Evolutionary conservation across 345 rosid species (phyloP).

Genomic region (Pseudoturritis turrita): DNA sequence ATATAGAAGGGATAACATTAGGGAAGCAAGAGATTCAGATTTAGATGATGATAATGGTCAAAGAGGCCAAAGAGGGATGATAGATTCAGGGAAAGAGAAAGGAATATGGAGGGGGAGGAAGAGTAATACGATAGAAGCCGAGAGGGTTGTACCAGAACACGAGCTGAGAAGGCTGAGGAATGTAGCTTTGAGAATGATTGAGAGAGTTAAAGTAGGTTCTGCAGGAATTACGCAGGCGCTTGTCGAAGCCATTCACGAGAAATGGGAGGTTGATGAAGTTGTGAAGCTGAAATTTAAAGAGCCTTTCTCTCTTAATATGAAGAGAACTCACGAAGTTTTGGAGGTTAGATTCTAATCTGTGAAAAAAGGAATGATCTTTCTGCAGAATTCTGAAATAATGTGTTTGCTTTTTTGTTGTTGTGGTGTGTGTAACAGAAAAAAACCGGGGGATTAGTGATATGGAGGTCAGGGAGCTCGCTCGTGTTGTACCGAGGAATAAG

Average conservation of each 20-base stretch:
- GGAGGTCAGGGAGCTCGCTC: constrained; percentile 95
- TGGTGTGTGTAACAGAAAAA: constrained; percentile 64
- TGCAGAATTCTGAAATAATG: background rate
- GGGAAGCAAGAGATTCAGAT: constrained; percentile 4
- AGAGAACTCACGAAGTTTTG: constrained; percentile 64
- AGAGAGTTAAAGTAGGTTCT: constrained; percentile 74
- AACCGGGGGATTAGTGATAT: constrained; percentile 86
- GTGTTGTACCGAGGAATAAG: constrained; percentile 79
- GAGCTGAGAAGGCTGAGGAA: constrained; percentile 74
- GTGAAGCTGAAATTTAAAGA: constrained; percentile 76
- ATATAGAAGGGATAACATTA: background rate
- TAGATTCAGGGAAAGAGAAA: constrained; percentile 8
- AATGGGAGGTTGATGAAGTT: constrained; percentile 79
- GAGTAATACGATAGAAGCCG: constrained; percentile 51
- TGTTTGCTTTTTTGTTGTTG: constrained; percentile 20
- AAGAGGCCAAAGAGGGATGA: constrained; percentile 1
- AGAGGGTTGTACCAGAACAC: constrained; percentile 59
- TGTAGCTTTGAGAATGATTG: constrained; percentile 70
- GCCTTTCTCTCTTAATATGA: constrained; percentile 76
- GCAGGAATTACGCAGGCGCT: constrained; percentile 72
- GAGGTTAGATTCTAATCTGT: constrained; percentile 52
- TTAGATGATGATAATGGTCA: constrained; percentile 15
- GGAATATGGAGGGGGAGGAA: constrained; percentile 37
- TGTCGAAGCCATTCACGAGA: constrained; percentile 66
- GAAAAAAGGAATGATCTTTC: background rate